Evolutionary conservation across 306 rosid species (phyloP).

Genomic region (Ammopiptanthus mongolicus): DNA sequence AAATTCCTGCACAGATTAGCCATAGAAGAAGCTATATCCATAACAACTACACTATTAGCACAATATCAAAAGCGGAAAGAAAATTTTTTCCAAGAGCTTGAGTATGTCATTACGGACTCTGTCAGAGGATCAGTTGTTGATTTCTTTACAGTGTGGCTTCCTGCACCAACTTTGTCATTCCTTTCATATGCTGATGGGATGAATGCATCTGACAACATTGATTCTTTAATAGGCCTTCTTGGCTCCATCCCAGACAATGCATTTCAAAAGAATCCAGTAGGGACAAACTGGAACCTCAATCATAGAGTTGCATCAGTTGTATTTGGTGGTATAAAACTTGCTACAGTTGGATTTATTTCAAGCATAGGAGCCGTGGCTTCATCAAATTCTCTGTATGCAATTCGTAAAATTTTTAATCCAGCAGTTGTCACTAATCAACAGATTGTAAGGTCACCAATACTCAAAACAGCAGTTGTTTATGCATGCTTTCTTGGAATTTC

Average conservation of each 20-base stretch:
- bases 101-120: constrained; percentile 82
- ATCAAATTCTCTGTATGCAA: constrained; percentile 54
- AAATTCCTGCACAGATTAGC: constrained; percentile 88
- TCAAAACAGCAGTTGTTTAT: constrained; percentile 74
- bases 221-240: constrained; percentile 65
- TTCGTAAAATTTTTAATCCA: constrained; percentile 70
- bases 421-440: constrained; percentile 36
- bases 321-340: constrained; percentile 87
- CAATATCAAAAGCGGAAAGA: constrained; percentile 88
- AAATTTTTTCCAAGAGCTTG: constrained; percentile 79
- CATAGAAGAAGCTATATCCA: constrained; percentile 86
- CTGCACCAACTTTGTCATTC: constrained; percentile 95
- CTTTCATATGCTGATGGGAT: constrained; percentile 61
- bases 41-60: constrained; percentile 76
- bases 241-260: constrained; percentile 98
- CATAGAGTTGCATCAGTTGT: constrained; percentile 83
- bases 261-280: constrained; percentile 78
- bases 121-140: constrained; percentile 80
- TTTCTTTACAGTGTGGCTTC: constrained; percentile 99
- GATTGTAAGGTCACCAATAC: constrained; percentile 67
- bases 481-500: constrained; percentile 73
- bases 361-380: constrained; percentile 87
- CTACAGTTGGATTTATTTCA: constrained; percentile 86
- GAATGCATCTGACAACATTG: constrained; percentile 51
- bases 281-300: constrained; percentile 77